Evolutionary conservation across 129 eudicot genomes (phyloP).

Genomic region (Deinandra increscens): DNA sequence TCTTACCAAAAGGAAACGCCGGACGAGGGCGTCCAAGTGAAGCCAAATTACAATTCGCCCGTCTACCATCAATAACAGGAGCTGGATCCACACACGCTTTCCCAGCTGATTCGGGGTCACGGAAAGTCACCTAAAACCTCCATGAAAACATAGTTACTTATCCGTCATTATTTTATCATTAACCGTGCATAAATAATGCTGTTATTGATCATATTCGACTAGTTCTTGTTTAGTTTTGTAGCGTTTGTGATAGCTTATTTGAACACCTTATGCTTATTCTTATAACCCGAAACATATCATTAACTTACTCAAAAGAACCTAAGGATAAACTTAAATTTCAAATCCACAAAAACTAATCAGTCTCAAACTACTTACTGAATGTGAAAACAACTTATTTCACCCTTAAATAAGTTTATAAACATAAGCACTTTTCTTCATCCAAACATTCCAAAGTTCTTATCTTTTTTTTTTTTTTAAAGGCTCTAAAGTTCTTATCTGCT

Average conservation of each 20-base stretch:
- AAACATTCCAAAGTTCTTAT: background rate
- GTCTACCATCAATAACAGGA: constrained; percentile 87
- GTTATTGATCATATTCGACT: background rate
- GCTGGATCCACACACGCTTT: constrained; percentile 89
- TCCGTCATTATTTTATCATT: background rate
- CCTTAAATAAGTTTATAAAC: background rate
- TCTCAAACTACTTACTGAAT: constrained; percentile 2
- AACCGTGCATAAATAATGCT: background rate
- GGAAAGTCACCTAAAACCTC: constrained; percentile 96
- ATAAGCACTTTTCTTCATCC: background rate
- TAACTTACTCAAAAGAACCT: background rate
- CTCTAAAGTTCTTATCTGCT: background rate
- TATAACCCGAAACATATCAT: background rate
- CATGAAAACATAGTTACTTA: constrained; percentile 41
- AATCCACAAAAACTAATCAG: background rate
- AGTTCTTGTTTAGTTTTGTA: background rate
- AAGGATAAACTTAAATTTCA: background rate
- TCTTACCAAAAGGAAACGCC: constrained; percentile 57
- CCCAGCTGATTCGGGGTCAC: constrained; percentile 89
- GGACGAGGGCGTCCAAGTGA: constrained; percentile 93
- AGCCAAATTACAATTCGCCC: constrained; percentile 94
- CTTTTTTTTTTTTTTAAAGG: no score
- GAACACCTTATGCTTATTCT: background rate
- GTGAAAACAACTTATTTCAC: background rate
- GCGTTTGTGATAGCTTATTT: background rate